Conservation (phyloP, 352 stramenopile genomes). For the Elongisporangium undulatum region DNA sequence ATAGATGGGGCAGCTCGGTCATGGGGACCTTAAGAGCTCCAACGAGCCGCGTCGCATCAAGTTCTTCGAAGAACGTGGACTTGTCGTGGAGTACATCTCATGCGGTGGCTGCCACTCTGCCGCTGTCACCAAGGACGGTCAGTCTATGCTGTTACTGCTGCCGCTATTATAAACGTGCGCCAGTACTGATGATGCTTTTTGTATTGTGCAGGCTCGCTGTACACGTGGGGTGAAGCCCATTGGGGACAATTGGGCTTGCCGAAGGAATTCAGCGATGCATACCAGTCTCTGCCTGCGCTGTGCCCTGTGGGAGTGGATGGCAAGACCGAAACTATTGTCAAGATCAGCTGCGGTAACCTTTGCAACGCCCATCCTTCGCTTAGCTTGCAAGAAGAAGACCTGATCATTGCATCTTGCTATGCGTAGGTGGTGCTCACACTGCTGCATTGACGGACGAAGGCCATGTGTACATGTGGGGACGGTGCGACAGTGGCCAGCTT, state of each 20-base stretch:
- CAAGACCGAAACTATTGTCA: constrained; percentile 54
- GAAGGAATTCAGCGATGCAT: constrained; percentile 51
- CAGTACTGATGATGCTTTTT: background rate
- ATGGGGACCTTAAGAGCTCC: constrained; percentile 72
- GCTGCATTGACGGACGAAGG: constrained; percentile 64
- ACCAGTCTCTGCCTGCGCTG: constrained; percentile 64
- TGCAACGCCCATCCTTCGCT: background rate
- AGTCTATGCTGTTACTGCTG: background rate
- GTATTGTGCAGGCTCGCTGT: constrained; percentile 36
- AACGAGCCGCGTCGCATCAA: constrained; percentile 49
- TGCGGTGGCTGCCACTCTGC: constrained; percentile 80
- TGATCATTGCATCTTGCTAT: background rate
- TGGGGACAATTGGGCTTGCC: constrained; percentile 76
- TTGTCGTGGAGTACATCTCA: constrained; percentile 73
- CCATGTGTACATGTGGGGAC: constrained; percentile 76
- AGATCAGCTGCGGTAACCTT: constrained; percentile 63
- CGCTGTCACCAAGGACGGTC: constrained; percentile 63
- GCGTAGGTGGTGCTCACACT: constrained; percentile 55
- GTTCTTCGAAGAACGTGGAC: constrained; percentile 47
- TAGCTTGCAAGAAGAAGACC: too few species aligned
- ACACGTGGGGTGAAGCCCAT: constrained; percentile 82
- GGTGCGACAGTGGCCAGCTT: constrained; percentile 72
- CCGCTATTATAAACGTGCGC: background rate
- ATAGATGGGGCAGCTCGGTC: constrained; percentile 78
- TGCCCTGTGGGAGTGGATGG: constrained; percentile 50